Percentiles rank a stretch among this genome's conserved stretches.
These are phyloP conservation scores for Nannizzia gypsea DNA, from an alignment of 2,329 filamentous ascomycete genomes.

Conservation along the genomic window DNA sequence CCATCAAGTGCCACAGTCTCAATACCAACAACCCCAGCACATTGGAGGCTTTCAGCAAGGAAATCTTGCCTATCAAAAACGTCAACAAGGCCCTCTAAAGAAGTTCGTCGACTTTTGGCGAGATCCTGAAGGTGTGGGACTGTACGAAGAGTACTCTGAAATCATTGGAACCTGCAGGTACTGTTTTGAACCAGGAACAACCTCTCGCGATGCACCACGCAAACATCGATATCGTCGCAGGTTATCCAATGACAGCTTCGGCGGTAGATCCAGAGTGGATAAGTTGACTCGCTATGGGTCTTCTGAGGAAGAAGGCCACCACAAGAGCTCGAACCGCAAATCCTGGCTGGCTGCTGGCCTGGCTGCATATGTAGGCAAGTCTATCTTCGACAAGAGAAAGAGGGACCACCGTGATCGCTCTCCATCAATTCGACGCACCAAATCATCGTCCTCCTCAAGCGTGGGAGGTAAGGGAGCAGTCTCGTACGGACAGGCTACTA, in stretches of 20 bases:
- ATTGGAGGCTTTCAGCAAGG: slow-evolving; percentile 20
- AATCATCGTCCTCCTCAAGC: slow-evolving; percentile 2
- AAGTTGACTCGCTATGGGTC: slow-evolving; percentile 49
- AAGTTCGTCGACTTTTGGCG: slow-evolving; percentile 50
- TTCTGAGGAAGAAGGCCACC: slow-evolving; percentile 40
- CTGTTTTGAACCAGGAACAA: slow-evolving; percentile 51
- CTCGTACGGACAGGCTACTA: background rate
- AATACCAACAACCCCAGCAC: background rate
- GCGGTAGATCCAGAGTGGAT: slow-evolving; percentile 39
- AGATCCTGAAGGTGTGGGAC: slow-evolving; percentile 51
- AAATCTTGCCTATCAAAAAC: slow-evolving; percentile 39
- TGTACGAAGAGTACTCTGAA: slow-evolving; percentile 57
- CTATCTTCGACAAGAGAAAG: slow-evolving; percentile 34
- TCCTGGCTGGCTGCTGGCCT: slow-evolving; percentile 45
- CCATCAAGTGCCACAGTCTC: slow-evolving; percentile 17
- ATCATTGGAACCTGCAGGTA: slow-evolving; percentile 54
- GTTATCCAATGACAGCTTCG: slow-evolving; percentile 37
- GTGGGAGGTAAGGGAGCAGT: background rate
- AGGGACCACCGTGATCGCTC: slow-evolving; percentile 14
- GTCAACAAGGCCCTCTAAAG: slow-evolving; percentile 45
- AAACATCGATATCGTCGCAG: slow-evolving; percentile 45
- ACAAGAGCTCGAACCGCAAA: slow-evolving; percentile 34
- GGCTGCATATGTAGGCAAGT: slow-evolving; percentile 45
- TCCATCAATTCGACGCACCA: slow-evolving; percentile 35
- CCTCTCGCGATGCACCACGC: slow-evolving; percentile 46